Evolutionary conservation across 371 early-diverging fungal species (phyloP), one percentile per base, ranked within the genome.

Genomic region (Conidiobolus incongruus): DNA sequence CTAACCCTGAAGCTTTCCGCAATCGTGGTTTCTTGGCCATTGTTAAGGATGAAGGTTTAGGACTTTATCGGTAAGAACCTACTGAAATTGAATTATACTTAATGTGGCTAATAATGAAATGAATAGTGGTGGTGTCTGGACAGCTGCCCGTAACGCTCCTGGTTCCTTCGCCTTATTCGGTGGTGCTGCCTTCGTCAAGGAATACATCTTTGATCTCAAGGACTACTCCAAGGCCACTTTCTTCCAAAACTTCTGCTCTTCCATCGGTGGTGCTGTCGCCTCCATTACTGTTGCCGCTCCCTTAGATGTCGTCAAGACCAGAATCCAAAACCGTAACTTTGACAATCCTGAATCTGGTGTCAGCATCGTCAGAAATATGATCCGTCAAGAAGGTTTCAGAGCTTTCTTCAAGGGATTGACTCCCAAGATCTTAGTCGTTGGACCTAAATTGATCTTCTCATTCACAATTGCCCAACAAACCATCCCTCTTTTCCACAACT

Each of bases 101-200:
- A n/a, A n/a, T n/a, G n/a, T n/a, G n/a, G n/a, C n/a, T n/a, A n/a
- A n/a, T n/a, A n/a, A n/a, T n/a, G 10, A 11, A 16, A 38, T n/a
- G 2, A 33, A n/a, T 22, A 48, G 84, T 48, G 96, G 96, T 39
- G 92, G 90, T 38, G 72, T 82, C 34, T 95, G 96, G 96, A 95
- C 96, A n/a, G 86, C 89, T 36, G 83, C 88, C 38, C 81, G 96
- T 48, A 95, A 95, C 53, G 94, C 96, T 0, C 94, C 94, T 23
- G 96, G 96, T 26, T 89, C 89, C 15, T 95, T 95, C 58, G 93
- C 96, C 20, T 67, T 95, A 41, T 87, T 95, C 58, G 96, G 96
- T 52, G 94, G 87, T 11, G 83, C 88, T 29, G 92, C 94, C 3
- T 60, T 88, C 45, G 82, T 85, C 37, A 95, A 95, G 72, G 92